Evolutionary conservation across 345 rosid species (phyloP), one percentile per base, ranked within the genome.

Genomic region (Durio zibethinus): DNA sequence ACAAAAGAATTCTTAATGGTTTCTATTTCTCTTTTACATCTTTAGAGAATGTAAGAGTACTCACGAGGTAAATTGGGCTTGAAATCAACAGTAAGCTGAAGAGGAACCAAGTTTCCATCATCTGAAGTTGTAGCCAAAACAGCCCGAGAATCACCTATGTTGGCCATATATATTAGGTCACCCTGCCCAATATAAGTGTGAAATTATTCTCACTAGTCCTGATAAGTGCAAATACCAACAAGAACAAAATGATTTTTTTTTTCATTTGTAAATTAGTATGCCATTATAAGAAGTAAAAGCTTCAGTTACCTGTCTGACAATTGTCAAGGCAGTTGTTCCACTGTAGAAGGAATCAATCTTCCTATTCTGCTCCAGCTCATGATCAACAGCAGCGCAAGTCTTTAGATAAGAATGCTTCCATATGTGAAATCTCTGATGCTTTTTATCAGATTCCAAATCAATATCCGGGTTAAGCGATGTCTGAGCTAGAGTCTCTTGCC

Each of bases 131-230:
- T 92, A 25, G 89, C 98, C 63, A 95, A 77, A 43, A 95, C 98
- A 20, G 99, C 99, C 3, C 98, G 91, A 9, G 99, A 95, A 72
- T 95, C 99, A 0, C 99, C 99, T 8, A 95, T 91, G 73, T 95
- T 95, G 21, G 98, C 97, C 69, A 90, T 78, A 52, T 82, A 83
- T 10, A 95, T 77, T 31, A 69, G 72, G 27, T 93, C 99, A 12
- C 96, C 99, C 98, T 93, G 75, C 10, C 23, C 78, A 84, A 79
- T 15, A 70, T 9, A 76, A 50, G 62, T 63, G 27, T 67, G 45
- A 79, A 56, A 48, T 80, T 10, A 77, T 74, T 21, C 68, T 21
- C 31, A 21, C 47, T 50, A 10, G 35, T 14, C n/a, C 57, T 47
- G 14, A 2, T 16, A 23, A 53, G 25, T 53, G 10, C 59, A 53